Evolutionary conservation across 345 rosid species (phyloP), one percentile per base, ranked within the genome.

Genomic region (Corchorus olitorius): DNA sequence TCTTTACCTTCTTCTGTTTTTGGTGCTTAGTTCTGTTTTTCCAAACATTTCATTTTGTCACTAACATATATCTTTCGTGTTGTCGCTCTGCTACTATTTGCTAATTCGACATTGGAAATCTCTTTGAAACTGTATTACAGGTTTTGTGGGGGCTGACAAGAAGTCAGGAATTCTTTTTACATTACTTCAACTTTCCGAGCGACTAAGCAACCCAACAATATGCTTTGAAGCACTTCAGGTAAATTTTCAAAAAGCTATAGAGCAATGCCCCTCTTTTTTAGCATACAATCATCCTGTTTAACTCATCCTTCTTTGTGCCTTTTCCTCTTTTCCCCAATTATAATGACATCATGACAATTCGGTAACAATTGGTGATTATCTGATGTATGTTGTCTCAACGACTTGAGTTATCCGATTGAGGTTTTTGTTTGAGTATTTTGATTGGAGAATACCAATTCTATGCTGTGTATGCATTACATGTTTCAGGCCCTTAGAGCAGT

Each of bases 171-270:
- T 90, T 81, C 87, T 95, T 68, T 77, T 49, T 65, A 88, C 87
- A 49, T 79, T 93, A 74, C 84, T 89, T 81, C 83, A 52, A 61
- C 82, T 84, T 79, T 91, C 94, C 17, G 90, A 87, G 80, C 79
- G 78, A 72, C 72, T 83, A 76, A 82, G 77, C 72, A 87, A 79
- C 72, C 83, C 90, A 76, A 72, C 89, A 55, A 84, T 86, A 76
- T 91, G 94, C 85, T 78, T 92, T 84, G 99, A 93, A 89, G 86
- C 98, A 71, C 91, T 95, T 75, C 97, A 92, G 97, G 99, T 93
- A 85, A 80, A 69, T 63, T 65, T 65, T 58, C 60, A 68, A 58
- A 64, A 74, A 48, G 53, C 53, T 59, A 63, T 19, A 43, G 27
- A 27, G 27, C 27, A 27, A 27, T 27, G 27, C 27, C 27, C 17